These are phyloP conservation scores for Crotalaria pallida DNA, from an alignment of 306 rosid species.

Conservation along the genomic window DNA sequence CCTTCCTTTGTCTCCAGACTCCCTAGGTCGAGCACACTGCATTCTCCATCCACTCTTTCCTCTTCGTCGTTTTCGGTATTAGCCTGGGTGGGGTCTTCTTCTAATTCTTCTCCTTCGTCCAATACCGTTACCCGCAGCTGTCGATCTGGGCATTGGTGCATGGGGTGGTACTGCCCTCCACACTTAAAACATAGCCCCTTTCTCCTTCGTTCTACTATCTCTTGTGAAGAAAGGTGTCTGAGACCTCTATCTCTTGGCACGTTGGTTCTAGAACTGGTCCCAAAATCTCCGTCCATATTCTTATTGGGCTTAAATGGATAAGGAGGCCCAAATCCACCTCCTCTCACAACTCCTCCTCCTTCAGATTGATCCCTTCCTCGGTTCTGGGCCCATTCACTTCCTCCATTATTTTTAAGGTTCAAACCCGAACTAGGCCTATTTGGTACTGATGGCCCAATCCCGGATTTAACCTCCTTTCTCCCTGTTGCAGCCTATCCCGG, in stretches of 20 bases:
- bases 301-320: not conserved
- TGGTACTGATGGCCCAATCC: no score
- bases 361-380: no score
- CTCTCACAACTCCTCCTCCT: no score
- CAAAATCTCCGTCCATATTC: not conserved
- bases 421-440: no score
- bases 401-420: no score
- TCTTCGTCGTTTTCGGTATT: not conserved
- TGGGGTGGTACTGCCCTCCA: not conserved
- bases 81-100: no score
- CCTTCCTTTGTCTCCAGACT: not conserved
- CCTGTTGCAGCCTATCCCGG: no score
- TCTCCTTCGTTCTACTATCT: not conserved
- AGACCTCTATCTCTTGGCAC: not conserved
- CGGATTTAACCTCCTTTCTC: no score
- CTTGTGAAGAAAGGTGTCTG: not conserved
- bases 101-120: not conserved
- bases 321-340: no score
- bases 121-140: not conserved
- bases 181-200: not conserved
- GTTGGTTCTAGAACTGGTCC: fast-evolving
- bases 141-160: not conserved
- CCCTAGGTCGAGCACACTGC: not conserved
- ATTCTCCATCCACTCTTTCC: not conserved
- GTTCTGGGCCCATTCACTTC: no score